Base-by-base conservation (phyloP, 805 yeast species). In the Starmerella floris region DNA sequence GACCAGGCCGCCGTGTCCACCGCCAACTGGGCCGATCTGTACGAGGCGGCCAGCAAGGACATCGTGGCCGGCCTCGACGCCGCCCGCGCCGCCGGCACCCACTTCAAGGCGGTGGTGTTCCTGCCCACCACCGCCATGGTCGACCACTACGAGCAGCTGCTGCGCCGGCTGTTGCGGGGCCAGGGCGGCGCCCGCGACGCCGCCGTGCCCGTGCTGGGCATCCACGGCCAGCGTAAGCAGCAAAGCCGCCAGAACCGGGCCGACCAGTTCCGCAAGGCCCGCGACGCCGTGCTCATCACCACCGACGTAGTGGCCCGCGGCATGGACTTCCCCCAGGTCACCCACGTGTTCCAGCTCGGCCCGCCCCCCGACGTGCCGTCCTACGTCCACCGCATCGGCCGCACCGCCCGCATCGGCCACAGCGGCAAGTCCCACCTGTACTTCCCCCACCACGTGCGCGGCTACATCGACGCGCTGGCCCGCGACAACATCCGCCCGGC, bases 261-360 rank as follows among this genome's bases (percentile, higher is more conserved):
- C 30, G 67, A 66, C 39, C 56, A 56, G 28, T 82, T 78, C 66
- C 72, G 77, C 50, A 57, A 55, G 42, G 52, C 67, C 15, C 54
- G 57, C 22, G 48, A 61, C 23, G 81, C 83, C 43, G 57, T 87
- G 35, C 68, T 88, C 44, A 73, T 88, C 42, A 78, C 88, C 43
- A 82, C 95, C 5, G 94, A 85, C 62, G 96, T 88, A 45, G 93
- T 87, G 48, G 95, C 96, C 13, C 76, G 97, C 64, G 97, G 97
- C 52, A 77, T 88, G 79, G 96, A 88, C 66, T 83, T 88, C 70
- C 91, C 87, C 43, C 74, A 75, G 53, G 93, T 88, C 23, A 64
- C 84, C 22, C 83, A 83, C 57, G 96, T 88, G 40, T 65, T 81
- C 53, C 96, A 88, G 65, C 61, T 83, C 42, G 82, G 88, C 51